phyloP scores from a whole-genome alignment of 768 basidiomycete species.

The Psilocybe cubensis region DNA sequence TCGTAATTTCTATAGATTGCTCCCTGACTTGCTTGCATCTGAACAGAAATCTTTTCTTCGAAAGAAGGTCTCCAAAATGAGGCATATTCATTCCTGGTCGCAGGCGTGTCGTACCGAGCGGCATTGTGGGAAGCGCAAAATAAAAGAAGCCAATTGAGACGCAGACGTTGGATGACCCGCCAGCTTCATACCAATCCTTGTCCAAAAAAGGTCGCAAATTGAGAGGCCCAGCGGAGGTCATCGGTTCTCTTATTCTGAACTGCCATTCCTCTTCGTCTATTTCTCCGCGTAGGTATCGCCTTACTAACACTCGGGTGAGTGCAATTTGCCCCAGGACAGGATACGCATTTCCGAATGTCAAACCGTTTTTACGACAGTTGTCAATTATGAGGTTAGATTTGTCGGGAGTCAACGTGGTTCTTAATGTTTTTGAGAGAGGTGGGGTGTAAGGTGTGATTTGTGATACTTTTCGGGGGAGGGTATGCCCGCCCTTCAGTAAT shows the following conservation, averaged over 20 bases:
- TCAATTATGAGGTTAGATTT: slow-evolving; percentile 34
- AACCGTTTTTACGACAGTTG: slow-evolving; percentile 41
- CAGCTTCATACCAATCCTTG: slow-evolving; percentile 44
- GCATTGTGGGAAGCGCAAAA: slow-evolving; percentile 51
- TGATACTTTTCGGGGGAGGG: slow-evolving; percentile 48
- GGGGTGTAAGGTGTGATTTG: slow-evolving; percentile 36
- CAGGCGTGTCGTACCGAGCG: slow-evolving; percentile 34
- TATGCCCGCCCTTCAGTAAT: slow-evolving; percentile 55
- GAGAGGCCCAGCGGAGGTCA: slow-evolving; percentile 50
- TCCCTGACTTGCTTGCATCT: slow-evolving; percentile 41
- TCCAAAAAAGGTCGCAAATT: slow-evolving; percentile 57
- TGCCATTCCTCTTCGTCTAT: slow-evolving; percentile 57
- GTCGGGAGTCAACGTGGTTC: slow-evolving; percentile 28
- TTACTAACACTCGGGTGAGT: slow-evolving; percentile 51
- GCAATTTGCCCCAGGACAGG: slow-evolving; percentile 57
- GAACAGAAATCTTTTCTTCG: slow-evolving; percentile 48
- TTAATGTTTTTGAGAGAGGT: slow-evolving; percentile 33
- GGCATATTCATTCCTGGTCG: slow-evolving; percentile 42
- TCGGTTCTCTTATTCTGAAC: slow-evolving; percentile 49
- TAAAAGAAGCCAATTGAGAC: slow-evolving; percentile 46
- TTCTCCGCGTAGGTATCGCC: slow-evolving; percentile 48
- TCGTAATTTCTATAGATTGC: slow-evolving; percentile 35
- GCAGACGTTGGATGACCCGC: slow-evolving; percentile 48
- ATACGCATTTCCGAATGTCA: slow-evolving; percentile 57
- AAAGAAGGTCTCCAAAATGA: slow-evolving; percentile 42